phyloP scores from a whole-genome alignment of 2,329 filamentous ascomycete species.

The Beauveria sp. region DNA sequence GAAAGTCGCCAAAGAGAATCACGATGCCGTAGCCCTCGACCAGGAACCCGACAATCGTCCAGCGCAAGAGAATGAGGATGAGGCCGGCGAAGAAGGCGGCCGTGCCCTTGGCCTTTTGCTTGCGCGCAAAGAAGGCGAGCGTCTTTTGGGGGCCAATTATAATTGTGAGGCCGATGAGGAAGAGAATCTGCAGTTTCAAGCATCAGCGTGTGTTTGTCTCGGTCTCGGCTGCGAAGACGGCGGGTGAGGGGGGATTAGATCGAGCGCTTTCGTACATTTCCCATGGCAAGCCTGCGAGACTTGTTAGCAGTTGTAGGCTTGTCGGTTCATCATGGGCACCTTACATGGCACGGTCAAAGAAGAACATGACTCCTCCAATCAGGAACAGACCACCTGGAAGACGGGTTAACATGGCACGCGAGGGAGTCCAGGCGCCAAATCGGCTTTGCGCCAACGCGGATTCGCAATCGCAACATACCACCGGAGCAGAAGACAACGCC shows the following conservation, averaged over 20 bases:
- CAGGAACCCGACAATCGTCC: conserved; percentile 85
- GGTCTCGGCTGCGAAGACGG: conserved; percentile 8
- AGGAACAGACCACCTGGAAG: conserved; percentile 81
- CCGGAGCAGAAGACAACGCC: conserved; percentile 97
- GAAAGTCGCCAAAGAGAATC: conserved; percentile 90
- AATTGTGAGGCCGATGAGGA: conserved; percentile 90
- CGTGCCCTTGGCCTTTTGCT: conserved; percentile 87
- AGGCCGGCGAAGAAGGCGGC: conserved; percentile 81
- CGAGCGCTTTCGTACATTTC: conserved; percentile 58
- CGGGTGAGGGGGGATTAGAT: conserved; percentile 7
- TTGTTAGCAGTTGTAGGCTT: conserved; percentile 13
- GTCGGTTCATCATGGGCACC: conserved; percentile 20
- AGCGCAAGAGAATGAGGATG: conserved; percentile 75
- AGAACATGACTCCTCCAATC: conserved; percentile 86
- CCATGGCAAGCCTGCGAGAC: conserved; percentile 76
- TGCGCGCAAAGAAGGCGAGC: conserved; percentile 85
- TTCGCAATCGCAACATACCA: conserved; percentile 53
- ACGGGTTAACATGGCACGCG: conserved; percentile 14
- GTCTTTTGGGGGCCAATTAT: conserved; percentile 93
- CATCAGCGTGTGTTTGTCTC: not conserved
- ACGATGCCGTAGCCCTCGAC: conserved; percentile 91
- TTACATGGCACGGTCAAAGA: conserved; percentile 95
- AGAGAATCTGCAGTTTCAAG: conserved; percentile 65
- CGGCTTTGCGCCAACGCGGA: conserved; percentile 16
- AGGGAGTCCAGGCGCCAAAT: not conserved